Conservation (phyloP, 2,329 filamentous ascomycete species). For the Cadophora sp. region DNA sequence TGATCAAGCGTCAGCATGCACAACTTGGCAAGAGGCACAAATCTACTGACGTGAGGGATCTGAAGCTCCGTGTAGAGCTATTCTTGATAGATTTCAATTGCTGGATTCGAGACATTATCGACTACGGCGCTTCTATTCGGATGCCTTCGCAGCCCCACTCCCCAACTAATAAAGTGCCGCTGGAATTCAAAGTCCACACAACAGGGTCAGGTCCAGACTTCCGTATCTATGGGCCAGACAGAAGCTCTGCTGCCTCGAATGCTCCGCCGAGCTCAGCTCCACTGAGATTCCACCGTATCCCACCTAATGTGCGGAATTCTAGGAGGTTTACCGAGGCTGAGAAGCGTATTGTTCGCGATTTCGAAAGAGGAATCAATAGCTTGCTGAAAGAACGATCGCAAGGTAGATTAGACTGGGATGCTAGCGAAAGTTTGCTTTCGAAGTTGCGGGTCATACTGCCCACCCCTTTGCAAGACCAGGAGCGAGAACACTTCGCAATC, state of each 20-base stretch:
- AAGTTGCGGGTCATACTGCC: constrained; percentile 23
- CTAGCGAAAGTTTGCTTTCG: constrained; percentile 20
- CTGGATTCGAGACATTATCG: neutral
- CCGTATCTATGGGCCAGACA: neutral
- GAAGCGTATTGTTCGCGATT: neutral
- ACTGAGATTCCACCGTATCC: neutral
- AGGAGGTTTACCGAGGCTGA: neutral
- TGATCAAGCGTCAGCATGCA: neutral
- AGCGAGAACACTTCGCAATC: constrained; percentile 11
- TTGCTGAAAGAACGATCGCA: constrained; percentile 4
- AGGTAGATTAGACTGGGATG: constrained; percentile 16
- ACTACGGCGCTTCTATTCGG: neutral
- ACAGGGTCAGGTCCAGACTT: neutral
- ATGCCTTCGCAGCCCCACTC: neutral
- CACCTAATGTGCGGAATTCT: neutral
- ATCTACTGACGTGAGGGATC: neutral
- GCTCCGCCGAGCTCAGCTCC: neutral
- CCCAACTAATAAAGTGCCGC: neutral
- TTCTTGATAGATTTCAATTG: neutral
- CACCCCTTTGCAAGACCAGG: neutral
- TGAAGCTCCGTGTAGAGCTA: neutral
- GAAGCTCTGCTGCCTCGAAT: neutral
- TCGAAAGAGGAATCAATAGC: constrained; percentile 20
- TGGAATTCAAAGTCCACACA: neutral
- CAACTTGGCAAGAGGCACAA: neutral